A percentile compares a stretch with the other conserved stretches of the same genome.
Evolutionary conservation across 768 basidiomycete genomes (phyloP).

Genomic region (Chlorophyllum brunneum): DNA sequence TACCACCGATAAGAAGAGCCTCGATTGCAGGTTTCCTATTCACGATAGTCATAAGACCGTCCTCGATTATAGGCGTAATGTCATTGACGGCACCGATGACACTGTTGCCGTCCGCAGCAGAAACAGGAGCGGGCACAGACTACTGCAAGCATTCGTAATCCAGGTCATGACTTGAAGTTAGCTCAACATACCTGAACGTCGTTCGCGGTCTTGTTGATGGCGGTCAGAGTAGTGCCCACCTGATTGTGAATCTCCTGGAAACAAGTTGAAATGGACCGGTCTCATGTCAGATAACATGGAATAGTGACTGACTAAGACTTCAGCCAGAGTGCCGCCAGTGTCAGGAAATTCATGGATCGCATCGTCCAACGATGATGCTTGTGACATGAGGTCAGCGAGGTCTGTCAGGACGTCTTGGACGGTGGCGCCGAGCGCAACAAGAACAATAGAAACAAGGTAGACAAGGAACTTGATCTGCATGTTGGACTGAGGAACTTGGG

Average conservation of each 20-base stretch:
- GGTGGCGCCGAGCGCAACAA: background rate
- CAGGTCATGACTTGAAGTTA: too few species aligned
- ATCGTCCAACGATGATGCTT: background rate
- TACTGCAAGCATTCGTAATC: too few species aligned
- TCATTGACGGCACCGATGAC: too few species aligned
- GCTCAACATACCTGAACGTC: background rate
- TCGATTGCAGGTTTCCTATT: too few species aligned
- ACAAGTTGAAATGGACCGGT: background rate
- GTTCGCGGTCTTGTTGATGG: background rate
- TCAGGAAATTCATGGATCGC: background rate
- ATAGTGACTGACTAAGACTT: background rate
- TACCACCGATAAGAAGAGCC: too few species aligned
- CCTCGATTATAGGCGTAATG: too few species aligned
- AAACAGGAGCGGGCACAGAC: too few species aligned
- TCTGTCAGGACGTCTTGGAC: background rate
- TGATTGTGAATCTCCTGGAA: background rate
- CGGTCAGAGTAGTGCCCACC: background rate
- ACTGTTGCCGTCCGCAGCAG: too few species aligned
- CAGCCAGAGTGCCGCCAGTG: background rate
- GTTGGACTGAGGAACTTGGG: too few species aligned
- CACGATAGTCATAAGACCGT: too few species aligned
- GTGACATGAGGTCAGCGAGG: background rate
- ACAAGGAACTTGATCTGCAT: too few species aligned
- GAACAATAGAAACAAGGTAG: background rate
- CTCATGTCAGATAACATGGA: too few species aligned